A percentile compares a stretch with the other conserved stretches of the same genome.
Conservation (phyloP, 768 basidiomycete species). For the Kwoniella heveanensis region DNA sequence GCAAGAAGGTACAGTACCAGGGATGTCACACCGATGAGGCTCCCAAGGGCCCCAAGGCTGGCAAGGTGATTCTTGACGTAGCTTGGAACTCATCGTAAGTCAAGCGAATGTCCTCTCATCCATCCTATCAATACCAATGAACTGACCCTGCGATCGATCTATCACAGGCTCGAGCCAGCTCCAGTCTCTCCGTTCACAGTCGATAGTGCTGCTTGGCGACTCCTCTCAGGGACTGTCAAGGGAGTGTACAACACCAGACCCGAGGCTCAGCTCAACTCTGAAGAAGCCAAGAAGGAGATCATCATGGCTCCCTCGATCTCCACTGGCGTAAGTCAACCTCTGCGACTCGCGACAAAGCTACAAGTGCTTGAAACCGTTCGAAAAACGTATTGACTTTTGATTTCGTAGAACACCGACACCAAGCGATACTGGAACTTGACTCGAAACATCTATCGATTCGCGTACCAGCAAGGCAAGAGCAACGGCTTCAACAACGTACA, state of each 20-base stretch:
- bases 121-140: too few species aligned
- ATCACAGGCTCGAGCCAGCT: slow-evolving; percentile 42
- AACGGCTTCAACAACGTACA: slow-evolving; percentile 45
- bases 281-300: slow-evolving; percentile 31
- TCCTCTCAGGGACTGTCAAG: slow-evolving; percentile 45
- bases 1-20: slow-evolving; percentile 26
- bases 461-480: slow-evolving; percentile 19
- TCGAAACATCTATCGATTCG: slow-evolving; percentile 51
- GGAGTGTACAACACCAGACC: slow-evolving; percentile 34
- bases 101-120: too few species aligned
- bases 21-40: slow-evolving; percentile 23
- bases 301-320: slow-evolving; percentile 35
- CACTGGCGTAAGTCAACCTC: slow-evolving; percentile 27
- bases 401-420: slow-evolving; percentile 45
- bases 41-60: slow-evolving; percentile 28
- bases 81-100: slow-evolving; percentile 43
- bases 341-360: too few species aligned
- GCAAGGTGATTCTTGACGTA: slow-evolving; percentile 37
- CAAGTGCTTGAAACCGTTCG: too few species aligned
- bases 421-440: slow-evolving; percentile 52
- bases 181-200: slow-evolving; percentile 45
- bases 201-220: slow-evolving; percentile 39
- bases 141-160: too few species aligned
- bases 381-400: not conserved
- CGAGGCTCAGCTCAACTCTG: slow-evolving; percentile 18